Evolutionary conservation across 176 grass and related monocot genomes (phyloP), one percentile per base, ranked within the genome.

Genomic region (Hordeum marinum): DNA sequence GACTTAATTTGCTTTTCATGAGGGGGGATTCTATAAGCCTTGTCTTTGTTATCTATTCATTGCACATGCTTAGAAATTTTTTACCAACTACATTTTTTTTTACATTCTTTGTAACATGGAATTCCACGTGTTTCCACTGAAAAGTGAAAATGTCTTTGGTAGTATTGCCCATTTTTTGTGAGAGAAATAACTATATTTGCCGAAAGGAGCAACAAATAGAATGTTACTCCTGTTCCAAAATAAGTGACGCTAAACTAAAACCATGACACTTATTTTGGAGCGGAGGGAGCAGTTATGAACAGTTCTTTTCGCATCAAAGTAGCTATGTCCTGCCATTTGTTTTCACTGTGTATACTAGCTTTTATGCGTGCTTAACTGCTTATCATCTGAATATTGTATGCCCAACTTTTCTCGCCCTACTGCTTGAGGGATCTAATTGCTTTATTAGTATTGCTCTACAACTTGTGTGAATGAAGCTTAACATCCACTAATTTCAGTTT

Each of bases 401-500:
- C 15, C 15, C 59, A 29, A 42, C 3, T 11, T 45, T 58, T 34
- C 18, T 58, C 5, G 55, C 55, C 37, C 79, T 76, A 76, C 75
- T 63, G 64, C n/a, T 46, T 40, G 70, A 43, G 5, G 32, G 39
- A 17, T 83, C 39, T 46, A 70, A 48, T 35, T 18, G 13, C 76
- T 37, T 43, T 68, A 24, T 63, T 34, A 7, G 27, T 76, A 80
- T 63, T 77, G 41, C 52, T 39, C 71, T 67, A 27, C 35, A 83
- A 82, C 9, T 77, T 65, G 86, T 68, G 52, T 40, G 76, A 35
- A 17, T 62, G 72, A 39, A 48, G 66, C 70, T 67, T 82, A 45
- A 23, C 32, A 7, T 55, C 20, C 58, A 72, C 6, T 72, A 45
- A 43, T n/a, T 45, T 45, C 40, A 83, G 34, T 84, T 79, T 69